Conservation (phyloP, 2,329 filamentous ascomycete genomes). For the Phoma sp. region DNA sequence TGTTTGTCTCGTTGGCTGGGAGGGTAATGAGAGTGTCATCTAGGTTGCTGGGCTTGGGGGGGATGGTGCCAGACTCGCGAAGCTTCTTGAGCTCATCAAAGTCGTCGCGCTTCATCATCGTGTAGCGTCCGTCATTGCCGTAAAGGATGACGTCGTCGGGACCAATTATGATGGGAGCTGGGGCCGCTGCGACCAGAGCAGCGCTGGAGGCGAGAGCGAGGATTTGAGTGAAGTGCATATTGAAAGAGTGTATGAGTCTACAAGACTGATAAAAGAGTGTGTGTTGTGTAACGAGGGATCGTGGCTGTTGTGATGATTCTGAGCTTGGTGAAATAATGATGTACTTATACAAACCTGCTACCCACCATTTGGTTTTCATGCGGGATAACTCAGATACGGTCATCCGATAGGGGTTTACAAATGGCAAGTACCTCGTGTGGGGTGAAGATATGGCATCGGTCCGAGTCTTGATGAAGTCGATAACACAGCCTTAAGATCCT, state of each 20-base stretch:
- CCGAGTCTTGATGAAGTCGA: conserved; percentile 7
- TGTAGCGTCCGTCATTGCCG: conserved; percentile 29
- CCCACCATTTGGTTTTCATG: neutral
- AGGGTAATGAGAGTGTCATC: conserved; percentile 19
- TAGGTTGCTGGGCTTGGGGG: conserved; percentile 31
- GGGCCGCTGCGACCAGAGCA: conserved; percentile 22
- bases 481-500: too few relatives aligned
- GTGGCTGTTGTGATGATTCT: neutral
- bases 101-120: conserved; percentile 34
- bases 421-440: conserved; percentile 19
- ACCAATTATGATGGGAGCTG: conserved; percentile 23
- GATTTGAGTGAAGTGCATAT: conserved; percentile 30
- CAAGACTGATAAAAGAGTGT: conserved; percentile 4
- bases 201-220: conserved; percentile 25
- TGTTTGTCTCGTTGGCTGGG: conserved; percentile 14
- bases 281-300: neutral
- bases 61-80: conserved; percentile 20
- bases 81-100: conserved; percentile 25
- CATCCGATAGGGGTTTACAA: neutral
- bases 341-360: conserved; percentile 11
- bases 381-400: neutral
- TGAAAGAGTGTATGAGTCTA: conserved; percentile 12
- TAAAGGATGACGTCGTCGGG: conserved; percentile 39
- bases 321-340: neutral
- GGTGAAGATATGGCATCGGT: conserved; percentile 9